Conservation (phyloP, 2,329 filamentous ascomycete species). For the Lizonia empirigonia region DNA sequence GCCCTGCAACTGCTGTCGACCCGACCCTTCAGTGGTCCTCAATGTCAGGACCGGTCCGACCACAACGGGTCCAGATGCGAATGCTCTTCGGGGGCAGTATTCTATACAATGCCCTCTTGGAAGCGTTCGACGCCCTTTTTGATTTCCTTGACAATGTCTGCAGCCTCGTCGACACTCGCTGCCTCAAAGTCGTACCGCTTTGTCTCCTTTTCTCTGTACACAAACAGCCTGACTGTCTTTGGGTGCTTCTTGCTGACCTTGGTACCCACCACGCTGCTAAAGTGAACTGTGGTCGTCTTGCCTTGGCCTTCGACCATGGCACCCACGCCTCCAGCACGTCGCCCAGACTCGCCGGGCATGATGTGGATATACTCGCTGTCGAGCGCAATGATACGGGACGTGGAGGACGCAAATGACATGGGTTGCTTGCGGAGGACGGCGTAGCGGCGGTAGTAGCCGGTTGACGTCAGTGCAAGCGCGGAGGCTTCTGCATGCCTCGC, state of each 20-base stretch:
- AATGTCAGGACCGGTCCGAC: neutral
- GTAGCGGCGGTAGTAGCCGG: slow-evolving; percentile 70
- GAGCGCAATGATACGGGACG: slow-evolving; percentile 77
- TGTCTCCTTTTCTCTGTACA: slow-evolving; percentile 75
- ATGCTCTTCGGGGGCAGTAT: slow-evolving; percentile 1
- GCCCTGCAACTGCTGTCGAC: too few species aligned
- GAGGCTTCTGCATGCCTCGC: slow-evolving; percentile 61
- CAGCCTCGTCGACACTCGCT: slow-evolving; percentile 71
- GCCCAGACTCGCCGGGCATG: slow-evolving; percentile 62
- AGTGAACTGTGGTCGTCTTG: slow-evolving; percentile 82
- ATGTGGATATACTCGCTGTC: slow-evolving; percentile 89
- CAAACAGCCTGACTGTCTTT: slow-evolving; percentile 78
- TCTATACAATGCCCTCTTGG: slow-evolving; percentile 53
- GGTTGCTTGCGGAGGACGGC: slow-evolving; percentile 81
- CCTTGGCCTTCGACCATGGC: slow-evolving; percentile 50
- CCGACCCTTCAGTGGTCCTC: neutral
- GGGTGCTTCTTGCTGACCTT: slow-evolving; percentile 82
- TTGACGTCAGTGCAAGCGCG: slow-evolving; percentile 45
- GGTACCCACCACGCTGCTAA: slow-evolving; percentile 80
- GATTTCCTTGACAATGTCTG: slow-evolving; percentile 79
- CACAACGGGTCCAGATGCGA: neutral
- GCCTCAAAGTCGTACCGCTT: slow-evolving; percentile 88
- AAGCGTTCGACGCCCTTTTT: slow-evolving; percentile 76
- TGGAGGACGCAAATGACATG: slow-evolving; percentile 77
- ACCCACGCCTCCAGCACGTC: slow-evolving; percentile 56